A percentile compares a stretch with the other conserved stretches of the same genome.
Conservation (phyloP, 371 early-diverging fungal genomes). For the Gilbertella persicaria region DNA sequence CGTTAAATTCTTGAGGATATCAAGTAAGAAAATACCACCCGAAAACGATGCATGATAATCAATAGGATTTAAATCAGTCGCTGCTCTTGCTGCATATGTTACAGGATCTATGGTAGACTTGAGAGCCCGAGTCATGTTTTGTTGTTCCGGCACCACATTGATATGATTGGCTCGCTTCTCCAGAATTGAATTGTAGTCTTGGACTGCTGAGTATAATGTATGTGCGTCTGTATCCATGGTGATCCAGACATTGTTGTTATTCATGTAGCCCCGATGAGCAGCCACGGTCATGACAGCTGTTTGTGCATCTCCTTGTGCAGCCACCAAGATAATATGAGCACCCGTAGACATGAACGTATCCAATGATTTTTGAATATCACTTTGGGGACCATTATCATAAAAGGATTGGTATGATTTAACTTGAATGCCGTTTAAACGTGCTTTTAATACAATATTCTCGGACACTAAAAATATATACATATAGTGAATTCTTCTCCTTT, state of each 20-base stretch:
- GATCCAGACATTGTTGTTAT: slow-evolving; percentile 43
- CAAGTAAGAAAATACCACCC: slow-evolving; percentile 44
- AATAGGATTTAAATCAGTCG: slow-evolving; percentile 23
- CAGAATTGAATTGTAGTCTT: slow-evolving; percentile 31
- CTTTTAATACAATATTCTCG: slow-evolving; percentile 45
- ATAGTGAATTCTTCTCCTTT: not conserved
- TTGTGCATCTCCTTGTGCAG: slow-evolving; percentile 49
- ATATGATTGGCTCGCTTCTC: slow-evolving; percentile 16
- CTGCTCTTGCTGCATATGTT: slow-evolving; percentile 28
- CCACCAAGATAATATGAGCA: slow-evolving; percentile 49
- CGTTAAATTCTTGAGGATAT: slow-evolving; percentile 31
- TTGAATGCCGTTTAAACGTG: slow-evolving; percentile 36
- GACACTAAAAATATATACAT: slow-evolving; percentile 38
- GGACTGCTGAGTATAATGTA: slow-evolving; percentile 18
- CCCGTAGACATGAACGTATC: slow-evolving; percentile 44
- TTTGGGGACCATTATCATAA: slow-evolving; percentile 45
- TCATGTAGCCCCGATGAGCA: slow-evolving; percentile 43
- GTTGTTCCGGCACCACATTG: slow-evolving; percentile 8
- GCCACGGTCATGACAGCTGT: slow-evolving; percentile 39
- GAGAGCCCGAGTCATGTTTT: slow-evolving; percentile 12
- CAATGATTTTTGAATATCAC: slow-evolving; percentile 45
- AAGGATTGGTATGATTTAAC: slow-evolving; percentile 51
- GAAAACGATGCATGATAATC: slow-evolving; percentile 42
- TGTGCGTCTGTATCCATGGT: slow-evolving; percentile 26
- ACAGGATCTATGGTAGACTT: slow-evolving; percentile 26